These are phyloP conservation scores for Sporisorium reilianum DNA, from an alignment of 1,284 basidiomycete species.

Conservation along the genomic window DNA sequence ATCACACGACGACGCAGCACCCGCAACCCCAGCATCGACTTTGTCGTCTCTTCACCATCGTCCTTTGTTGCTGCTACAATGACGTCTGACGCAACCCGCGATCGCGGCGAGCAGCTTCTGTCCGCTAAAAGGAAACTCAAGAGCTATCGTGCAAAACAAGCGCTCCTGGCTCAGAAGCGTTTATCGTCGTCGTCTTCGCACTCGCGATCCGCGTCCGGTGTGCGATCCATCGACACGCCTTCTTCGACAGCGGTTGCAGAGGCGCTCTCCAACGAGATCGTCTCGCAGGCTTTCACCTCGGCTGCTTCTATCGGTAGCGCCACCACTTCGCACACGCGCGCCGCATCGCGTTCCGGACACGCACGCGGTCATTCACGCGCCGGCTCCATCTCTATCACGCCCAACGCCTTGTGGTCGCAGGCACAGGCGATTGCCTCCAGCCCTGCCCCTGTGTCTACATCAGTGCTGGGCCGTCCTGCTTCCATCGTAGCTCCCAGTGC, in stretches of 20 bases:
- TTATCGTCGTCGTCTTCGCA: constrained; percentile 32
- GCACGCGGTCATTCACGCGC: constrained; percentile 55
- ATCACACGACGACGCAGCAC: constrained; percentile 9
- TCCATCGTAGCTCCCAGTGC: constrained; percentile 23
- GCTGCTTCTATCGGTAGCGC: too few species aligned
- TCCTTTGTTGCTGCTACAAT: constrained; percentile 1
- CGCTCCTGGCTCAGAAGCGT: constrained; percentile 53
- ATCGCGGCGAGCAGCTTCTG: constrained; percentile 56
- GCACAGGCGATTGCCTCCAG: constrained; percentile 17
- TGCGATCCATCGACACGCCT: constrained; percentile 19
- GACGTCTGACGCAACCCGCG: constrained; percentile 21
- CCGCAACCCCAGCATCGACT: constrained; percentile 16
- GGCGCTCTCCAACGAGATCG: constrained; percentile 36
- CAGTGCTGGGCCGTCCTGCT: constrained; percentile 16
- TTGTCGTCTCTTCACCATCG: constrained; percentile 2
- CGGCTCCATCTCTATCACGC: constrained; percentile 58
- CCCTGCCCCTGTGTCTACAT: constrained; percentile 15
- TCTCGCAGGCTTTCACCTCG: constrained; percentile 37
- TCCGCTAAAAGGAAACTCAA: constrained; percentile 66
- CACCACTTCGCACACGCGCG: constrained; percentile 20
- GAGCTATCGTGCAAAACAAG: constrained; percentile 63
- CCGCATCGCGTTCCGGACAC: constrained; percentile 51
- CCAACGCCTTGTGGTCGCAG: constrained; percentile 36
- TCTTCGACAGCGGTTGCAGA: constrained; percentile 17
- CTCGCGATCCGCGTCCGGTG: constrained; percentile 26